Conservation (phyloP, 768 basidiomycete species). For the Hygrocybe punicea region DNA sequence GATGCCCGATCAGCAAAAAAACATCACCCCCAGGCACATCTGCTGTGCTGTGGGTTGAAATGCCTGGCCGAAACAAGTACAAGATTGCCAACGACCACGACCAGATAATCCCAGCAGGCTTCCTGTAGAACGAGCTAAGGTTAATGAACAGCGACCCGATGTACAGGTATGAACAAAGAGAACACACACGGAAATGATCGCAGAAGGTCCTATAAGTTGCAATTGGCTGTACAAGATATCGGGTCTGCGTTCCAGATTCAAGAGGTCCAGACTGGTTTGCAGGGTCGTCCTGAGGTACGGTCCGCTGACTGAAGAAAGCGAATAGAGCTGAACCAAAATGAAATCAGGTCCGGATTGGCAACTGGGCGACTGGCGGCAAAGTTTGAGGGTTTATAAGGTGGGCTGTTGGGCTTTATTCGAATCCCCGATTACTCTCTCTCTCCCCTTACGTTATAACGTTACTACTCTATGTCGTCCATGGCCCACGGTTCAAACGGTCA, state of each 20-base stretch:
- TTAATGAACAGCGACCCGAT: conserved; percentile 11
- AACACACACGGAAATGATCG: conserved; percentile 11
- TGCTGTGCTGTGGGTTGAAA: conserved; percentile 15
- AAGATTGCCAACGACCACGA: conserved; percentile 7
- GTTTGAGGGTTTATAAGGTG: conserved; percentile 10
- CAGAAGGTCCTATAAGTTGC: conserved; percentile 5
- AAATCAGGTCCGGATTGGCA: conserved; percentile 1
- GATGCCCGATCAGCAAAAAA: conserved; percentile 63
- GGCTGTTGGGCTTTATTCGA: conserved; percentile 5
- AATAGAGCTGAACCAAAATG: conserved; percentile 25
- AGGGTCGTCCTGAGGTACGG: conserved; percentile 40
- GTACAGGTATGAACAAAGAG: conserved; percentile 3
- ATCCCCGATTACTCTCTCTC: conserved; percentile 42
- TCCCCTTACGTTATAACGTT: conserved; percentile 50
- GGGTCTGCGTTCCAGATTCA: conserved; percentile 12
- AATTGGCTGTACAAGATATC: neutral
- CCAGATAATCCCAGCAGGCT: neutral
- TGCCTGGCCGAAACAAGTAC: conserved; percentile 8
- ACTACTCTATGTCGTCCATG: conserved; percentile 51
- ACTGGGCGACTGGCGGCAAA: conserved; percentile 4
- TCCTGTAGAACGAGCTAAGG: conserved; percentile 8
- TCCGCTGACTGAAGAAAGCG: conserved; percentile 48
- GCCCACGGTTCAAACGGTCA: conserved; percentile 36
- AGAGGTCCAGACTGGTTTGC: conserved; percentile 24
- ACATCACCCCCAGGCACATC: conserved; percentile 38